Evolutionary conservation across 257 asterid species (phyloP), one percentile per base, ranked within the genome.

Genomic region (Phtheirospermum japonicum): DNA sequence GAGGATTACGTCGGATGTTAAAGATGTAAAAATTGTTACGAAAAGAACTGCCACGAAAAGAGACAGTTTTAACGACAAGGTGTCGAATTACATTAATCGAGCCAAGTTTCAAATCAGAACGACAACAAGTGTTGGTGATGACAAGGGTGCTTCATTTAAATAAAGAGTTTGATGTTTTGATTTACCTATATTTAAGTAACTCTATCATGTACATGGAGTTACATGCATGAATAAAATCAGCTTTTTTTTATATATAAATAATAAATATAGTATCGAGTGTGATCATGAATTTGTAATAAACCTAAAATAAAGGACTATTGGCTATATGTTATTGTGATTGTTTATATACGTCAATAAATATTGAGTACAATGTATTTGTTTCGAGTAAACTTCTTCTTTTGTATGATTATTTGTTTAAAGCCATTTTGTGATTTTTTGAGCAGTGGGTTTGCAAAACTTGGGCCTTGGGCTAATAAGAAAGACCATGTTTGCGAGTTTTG

Each of bases 51-150:
- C 20, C 6, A 18, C 76, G 2, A 61, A 71, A 17, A 77, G 82
- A 46, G 86, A 83, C 30, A 85, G 89, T 53, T 68, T 85, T 50
- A 79, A 80, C 31, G 81, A 78, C 30, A 82, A 54, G 63, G 57
- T 76, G 17, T 40, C 69, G 26, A 61, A 23, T 49, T 85, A 72
- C 61, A 81, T 80, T 48, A 55, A 64, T 31, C 78, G 77, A 8
- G 69, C 87, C 9, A 78, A 61, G 77, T 68, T 71, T 13, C 71
- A 81, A 63, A 61, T 78, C 13, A 69, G 77, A 49, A 73, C 57
- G 20, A 55, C 78, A 0, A 68, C 9, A 23, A 64, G n/a, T n/a
- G n/a, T 67, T 10, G 77, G 74, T 13, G 70, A 70, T 17, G 66
- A 33, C 1, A 61, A 70, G 6, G 49, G 57, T 2, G 37, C 0